These are phyloP conservation scores for Eucalyptus cloeziana DNA, from an alignment of 345 rosid genomes.

Conservation along the genomic window DNA sequence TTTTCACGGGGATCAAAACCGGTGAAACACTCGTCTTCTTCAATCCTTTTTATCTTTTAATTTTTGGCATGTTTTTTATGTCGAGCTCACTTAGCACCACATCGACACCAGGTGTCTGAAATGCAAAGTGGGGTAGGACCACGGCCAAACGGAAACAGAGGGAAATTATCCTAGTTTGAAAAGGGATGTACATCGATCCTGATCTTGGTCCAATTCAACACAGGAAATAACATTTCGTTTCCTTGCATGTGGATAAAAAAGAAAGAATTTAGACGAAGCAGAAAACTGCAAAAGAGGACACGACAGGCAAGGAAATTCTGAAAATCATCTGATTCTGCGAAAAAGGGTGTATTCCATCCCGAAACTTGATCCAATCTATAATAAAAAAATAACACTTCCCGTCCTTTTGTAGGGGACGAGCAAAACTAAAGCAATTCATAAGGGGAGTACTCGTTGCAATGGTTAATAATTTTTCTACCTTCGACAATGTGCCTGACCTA, in stretches of 20 bases:
- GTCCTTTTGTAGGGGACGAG: too few species aligned
- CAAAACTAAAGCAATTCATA: too few species aligned
- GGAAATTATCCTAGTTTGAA: background rate
- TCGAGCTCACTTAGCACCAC: too few species aligned
- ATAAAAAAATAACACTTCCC: too few species aligned
- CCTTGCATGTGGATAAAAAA: background rate
- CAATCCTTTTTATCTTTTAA: too few species aligned
- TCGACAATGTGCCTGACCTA: too few species aligned
- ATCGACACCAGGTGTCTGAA: too few species aligned
- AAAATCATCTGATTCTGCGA: too few species aligned
- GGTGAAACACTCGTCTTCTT: too few species aligned
- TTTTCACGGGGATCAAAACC: accelerated
- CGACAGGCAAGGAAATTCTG: background rate
- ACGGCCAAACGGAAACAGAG: background rate
- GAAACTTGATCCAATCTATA: background rate
- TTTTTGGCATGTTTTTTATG: background rate
- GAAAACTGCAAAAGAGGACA: background rate
- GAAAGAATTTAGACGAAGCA: background rate
- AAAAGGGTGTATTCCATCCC: background rate
- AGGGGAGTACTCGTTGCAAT: too few species aligned
- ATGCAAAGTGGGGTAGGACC: background rate
- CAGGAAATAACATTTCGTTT: background rate
- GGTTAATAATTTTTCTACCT: too few species aligned
- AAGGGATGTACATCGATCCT: background rate
- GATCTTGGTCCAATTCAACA: background rate